A percentile compares a stretch with the other conserved stretches of the same genome.
These are phyloP conservation scores for Dipodascopsis uninucleata DNA, from an alignment of 805 yeast species.

Conservation along the genomic window DNA sequence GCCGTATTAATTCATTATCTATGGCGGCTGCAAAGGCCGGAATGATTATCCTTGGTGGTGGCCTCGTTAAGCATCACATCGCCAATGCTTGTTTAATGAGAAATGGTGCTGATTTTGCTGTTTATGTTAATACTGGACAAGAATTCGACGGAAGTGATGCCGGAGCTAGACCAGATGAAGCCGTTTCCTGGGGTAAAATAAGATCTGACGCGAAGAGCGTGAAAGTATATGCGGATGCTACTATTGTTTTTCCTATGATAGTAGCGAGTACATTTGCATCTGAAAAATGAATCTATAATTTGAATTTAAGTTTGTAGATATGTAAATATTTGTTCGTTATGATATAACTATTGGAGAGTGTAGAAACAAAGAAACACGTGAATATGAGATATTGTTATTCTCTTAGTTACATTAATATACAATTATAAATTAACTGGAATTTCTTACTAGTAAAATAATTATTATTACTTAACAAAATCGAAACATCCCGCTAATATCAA, in stretches of 20 bases:
- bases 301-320: too few species aligned
- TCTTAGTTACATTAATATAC: too few species aligned
- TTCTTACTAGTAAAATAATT: too few species aligned
- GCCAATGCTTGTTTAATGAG: constrained; percentile 98
- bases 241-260: constrained; percentile 89
- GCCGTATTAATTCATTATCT: constrained; percentile 85
- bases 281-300: constrained; percentile 24
- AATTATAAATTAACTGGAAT: too few species aligned
- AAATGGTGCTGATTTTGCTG: constrained; percentile 98
- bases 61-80: constrained; percentile 92
- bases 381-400: too few species aligned
- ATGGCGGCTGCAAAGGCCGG: constrained; percentile 95
- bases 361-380: too few species aligned
- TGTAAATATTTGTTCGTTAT: too few species aligned
- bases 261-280: constrained; percentile 97
- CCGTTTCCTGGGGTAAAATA: constrained; percentile 98
- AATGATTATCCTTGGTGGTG: constrained; percentile 95
- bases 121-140: constrained; percentile 95
- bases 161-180: constrained; percentile 99
- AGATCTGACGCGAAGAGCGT: constrained; percentile 89
- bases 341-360: too few species aligned
- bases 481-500: too few species aligned
- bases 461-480: too few species aligned
- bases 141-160: constrained; percentile 99
- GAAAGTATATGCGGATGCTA: constrained; percentile 92